Evolutionary conservation across 345 rosid genomes (phyloP).

Genomic region (Kandelia obovata): DNA sequence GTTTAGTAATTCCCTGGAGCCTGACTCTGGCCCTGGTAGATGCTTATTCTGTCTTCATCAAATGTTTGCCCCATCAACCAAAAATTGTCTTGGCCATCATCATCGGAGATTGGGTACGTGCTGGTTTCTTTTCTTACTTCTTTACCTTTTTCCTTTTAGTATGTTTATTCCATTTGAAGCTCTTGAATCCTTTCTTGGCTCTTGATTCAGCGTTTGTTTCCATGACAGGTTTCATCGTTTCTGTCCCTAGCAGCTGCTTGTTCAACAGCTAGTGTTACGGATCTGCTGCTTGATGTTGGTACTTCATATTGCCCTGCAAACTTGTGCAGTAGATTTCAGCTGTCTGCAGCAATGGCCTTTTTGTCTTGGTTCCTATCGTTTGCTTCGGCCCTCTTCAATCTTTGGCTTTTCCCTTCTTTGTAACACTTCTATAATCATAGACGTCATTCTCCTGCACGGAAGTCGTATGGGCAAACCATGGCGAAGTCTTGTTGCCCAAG

Average conservation of each 20-base stretch:
- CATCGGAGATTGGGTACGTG: constrained; percentile 56
- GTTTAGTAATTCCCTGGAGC: constrained; percentile 68
- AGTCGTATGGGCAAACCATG: neutral
- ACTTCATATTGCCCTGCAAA: constrained; percentile 29
- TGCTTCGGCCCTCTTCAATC: constrained; percentile 56
- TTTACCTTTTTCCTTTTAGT: neutral
- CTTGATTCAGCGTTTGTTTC: neutral
- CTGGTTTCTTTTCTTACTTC: neutral
- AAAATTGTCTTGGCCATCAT: constrained; percentile 39
- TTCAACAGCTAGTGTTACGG: constrained; percentile 52
- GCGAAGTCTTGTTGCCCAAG: neutral
- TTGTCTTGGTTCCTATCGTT: constrained; percentile 56
- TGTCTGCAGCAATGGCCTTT: constrained; percentile 67
- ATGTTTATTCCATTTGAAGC: neutral
- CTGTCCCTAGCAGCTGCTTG: constrained; percentile 58
- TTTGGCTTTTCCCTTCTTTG: constrained; percentile 53
- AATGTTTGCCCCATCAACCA: constrained; percentile 40
- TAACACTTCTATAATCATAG: neutral
- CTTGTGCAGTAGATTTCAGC: constrained; percentile 46
- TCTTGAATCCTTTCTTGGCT: neutral
- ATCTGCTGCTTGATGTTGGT: constrained; percentile 30
- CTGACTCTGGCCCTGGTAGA: constrained; percentile 46
- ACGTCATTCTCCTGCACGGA: neutral
- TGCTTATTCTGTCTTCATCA: constrained; percentile 46
- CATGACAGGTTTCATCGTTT: constrained; percentile 44